Evolutionary conservation across 73 alveolate species (phyloP).

Genomic region (Tetrahymena elliotti): DNA sequence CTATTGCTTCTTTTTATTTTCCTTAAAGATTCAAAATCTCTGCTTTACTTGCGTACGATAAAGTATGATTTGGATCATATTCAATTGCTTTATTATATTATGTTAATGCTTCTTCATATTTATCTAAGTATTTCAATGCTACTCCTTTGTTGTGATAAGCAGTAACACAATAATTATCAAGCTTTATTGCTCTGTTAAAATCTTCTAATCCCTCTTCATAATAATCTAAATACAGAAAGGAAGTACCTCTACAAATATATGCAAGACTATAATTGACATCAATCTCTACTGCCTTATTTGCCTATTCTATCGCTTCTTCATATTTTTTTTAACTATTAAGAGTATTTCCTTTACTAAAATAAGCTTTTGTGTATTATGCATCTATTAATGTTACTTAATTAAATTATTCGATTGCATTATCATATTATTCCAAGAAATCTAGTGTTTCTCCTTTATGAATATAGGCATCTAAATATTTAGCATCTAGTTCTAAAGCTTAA

Average conservation of each 20-base stretch:
- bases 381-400: not conserved
- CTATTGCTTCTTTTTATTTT: not conserved
- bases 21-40: not conserved
- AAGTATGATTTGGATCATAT: not conserved
- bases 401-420: too few species aligned
- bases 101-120: not conserved
- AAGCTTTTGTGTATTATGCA: conserved; percentile 41
- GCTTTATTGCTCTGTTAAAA: too few species aligned
- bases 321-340: conserved; percentile 30
- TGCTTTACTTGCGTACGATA: not conserved
- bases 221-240: conserved; percentile 9
- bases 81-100: not conserved
- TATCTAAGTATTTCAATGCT: not conserved
- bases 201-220: conserved; percentile 20
- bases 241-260: conserved; percentile 37
- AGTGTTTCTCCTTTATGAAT: too few species aligned
- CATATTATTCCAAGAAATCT: too few species aligned
- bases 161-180: too few species aligned
- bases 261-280: conserved; percentile 28
- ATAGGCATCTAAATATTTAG: too few species aligned
- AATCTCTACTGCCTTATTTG: conserved; percentile 32
- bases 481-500: conserved; percentile 28
- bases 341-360: conserved; percentile 43
- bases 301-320: conserved; percentile 42
- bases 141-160: too few species aligned